These are phyloP conservation scores for Luvunga scandens DNA, from an alignment of 345 rosid species.

Conservation along the genomic window DNA sequence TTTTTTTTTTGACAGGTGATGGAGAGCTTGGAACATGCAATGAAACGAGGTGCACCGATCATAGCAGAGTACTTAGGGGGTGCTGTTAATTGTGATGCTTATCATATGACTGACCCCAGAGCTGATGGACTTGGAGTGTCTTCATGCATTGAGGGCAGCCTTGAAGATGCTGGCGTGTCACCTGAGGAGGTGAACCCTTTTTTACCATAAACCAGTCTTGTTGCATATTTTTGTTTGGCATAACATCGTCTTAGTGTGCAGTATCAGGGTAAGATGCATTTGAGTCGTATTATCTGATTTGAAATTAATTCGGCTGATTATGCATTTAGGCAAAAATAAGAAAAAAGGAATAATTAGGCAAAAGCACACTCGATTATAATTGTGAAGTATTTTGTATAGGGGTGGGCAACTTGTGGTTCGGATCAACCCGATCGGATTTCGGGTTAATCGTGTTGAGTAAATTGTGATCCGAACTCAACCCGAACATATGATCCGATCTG, in stretches of 20 bases:
- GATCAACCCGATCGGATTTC: too few relatives aligned
- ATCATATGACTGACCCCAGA: slow-evolving; percentile 99
- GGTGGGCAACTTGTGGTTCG: too few relatives aligned
- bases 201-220: not conserved
- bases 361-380: too few relatives aligned
- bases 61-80: slow-evolving; percentile 98
- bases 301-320: not conserved
- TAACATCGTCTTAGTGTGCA: not conserved
- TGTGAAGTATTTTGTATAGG: not conserved
- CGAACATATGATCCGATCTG: too few relatives aligned
- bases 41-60: slow-evolving; percentile 94
- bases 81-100: slow-evolving; percentile 96
- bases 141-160: slow-evolving; percentile 89
- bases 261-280: not conserved
- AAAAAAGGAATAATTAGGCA: not conserved
- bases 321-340: not conserved
- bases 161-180: slow-evolving; percentile 98
- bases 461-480: too few relatives aligned
- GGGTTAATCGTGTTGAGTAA: too few relatives aligned
- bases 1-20: slow-evolving; percentile 48
- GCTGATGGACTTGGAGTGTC: slow-evolving; percentile 99
- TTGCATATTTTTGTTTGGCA: not conserved
- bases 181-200: slow-evolving; percentile 71
- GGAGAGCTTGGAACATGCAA: slow-evolving; percentile 99
- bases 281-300: not conserved